A percentile compares a stretch with the other conserved stretches of the same genome.
phyloP scores from a whole-genome alignment of 2,329 filamentous ascomycete genomes.

The Neurospora crassa region DNA sequence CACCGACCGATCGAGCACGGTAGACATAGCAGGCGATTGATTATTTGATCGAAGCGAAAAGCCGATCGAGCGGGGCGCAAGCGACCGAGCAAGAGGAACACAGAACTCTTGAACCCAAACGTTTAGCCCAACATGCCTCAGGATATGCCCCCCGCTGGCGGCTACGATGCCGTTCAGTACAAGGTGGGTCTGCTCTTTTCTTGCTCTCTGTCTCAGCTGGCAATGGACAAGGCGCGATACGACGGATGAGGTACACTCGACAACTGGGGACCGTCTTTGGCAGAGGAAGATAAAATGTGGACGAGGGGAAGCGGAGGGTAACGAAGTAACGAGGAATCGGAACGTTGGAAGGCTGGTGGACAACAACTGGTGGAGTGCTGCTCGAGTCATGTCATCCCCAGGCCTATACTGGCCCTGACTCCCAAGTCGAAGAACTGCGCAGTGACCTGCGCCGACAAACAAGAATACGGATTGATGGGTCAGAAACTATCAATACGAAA shows the following conservation, averaged over 20 bases:
- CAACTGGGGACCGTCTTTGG: background rate
- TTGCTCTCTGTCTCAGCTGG: background rate
- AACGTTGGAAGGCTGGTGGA: background rate
- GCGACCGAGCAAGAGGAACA: background rate
- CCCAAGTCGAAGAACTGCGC: background rate
- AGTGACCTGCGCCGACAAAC: background rate
- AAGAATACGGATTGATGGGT: background rate
- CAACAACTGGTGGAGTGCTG: background rate
- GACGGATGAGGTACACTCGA: background rate
- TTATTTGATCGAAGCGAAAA: background rate
- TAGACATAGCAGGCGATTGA: background rate
- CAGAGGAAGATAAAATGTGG: background rate
- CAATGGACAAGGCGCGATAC: background rate
- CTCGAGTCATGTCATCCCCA: background rate
- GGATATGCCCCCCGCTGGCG: conserved; percentile 92
- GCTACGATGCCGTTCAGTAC: conserved; percentile 95
- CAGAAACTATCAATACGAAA: background rate
- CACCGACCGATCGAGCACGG: background rate
- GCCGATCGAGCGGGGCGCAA: background rate
- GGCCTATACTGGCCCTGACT: background rate
- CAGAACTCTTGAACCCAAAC: background rate
- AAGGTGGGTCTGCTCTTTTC: conserved; percentile 50
- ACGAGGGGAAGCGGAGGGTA: background rate
- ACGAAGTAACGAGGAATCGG: background rate
- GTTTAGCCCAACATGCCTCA: conserved; percentile 68